Percentiles rank a stretch among this genome's conserved stretches.
Evolutionary conservation across 345 rosid genomes (phyloP).

Genomic region (Pseudoturritis turrita): DNA sequence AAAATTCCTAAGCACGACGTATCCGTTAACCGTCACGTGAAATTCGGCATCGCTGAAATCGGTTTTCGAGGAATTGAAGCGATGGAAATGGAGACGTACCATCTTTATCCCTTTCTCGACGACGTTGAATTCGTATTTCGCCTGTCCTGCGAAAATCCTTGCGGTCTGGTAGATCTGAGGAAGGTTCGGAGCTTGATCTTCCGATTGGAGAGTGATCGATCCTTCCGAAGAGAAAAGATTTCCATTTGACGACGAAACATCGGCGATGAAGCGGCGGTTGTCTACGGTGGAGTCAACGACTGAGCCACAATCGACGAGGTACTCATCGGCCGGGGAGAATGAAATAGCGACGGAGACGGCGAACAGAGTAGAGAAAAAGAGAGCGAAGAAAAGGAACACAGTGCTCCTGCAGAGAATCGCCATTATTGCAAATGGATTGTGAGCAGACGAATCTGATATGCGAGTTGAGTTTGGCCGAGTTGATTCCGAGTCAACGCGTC

Average conservation of each 20-base stretch:
- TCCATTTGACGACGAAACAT: slow-evolving; percentile 29
- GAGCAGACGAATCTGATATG: neutral
- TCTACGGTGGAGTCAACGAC: slow-evolving; percentile 44
- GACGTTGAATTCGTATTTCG: slow-evolving; percentile 56
- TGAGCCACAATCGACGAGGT: slow-evolving; percentile 69
- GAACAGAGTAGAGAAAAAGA: slow-evolving; percentile 10
- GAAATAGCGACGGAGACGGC: slow-evolving; percentile 18
- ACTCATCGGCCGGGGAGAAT: slow-evolving; percentile 46
- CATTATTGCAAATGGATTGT: slow-evolving; percentile 16
- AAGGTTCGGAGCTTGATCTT: slow-evolving; percentile 17
- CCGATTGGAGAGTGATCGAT: slow-evolving; percentile 31
- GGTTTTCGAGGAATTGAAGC: slow-evolving; percentile 37
- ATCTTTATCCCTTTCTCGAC: slow-evolving; percentile 54
- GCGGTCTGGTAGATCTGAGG: slow-evolving; percentile 57
- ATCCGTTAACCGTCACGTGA: slow-evolving; percentile 63
- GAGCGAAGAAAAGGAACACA: slow-evolving; percentile 5
- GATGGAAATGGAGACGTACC: slow-evolving; percentile 67
- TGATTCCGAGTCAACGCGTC: slow-evolving; percentile 17
- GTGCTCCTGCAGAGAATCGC: slow-evolving; percentile 4
- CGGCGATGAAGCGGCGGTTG: slow-evolving; percentile 55
- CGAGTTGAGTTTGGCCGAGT: neutral
- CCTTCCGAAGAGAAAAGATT: slow-evolving; percentile 31
- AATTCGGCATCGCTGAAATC: slow-evolving; percentile 41
- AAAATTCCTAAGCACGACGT: slow-evolving; percentile 60
- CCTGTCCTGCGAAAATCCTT: slow-evolving; percentile 54